These are phyloP conservation scores for Sugiyamaella novakii DNA, from an alignment of 1,139 yeast species.

Conservation along the genomic window DNA sequence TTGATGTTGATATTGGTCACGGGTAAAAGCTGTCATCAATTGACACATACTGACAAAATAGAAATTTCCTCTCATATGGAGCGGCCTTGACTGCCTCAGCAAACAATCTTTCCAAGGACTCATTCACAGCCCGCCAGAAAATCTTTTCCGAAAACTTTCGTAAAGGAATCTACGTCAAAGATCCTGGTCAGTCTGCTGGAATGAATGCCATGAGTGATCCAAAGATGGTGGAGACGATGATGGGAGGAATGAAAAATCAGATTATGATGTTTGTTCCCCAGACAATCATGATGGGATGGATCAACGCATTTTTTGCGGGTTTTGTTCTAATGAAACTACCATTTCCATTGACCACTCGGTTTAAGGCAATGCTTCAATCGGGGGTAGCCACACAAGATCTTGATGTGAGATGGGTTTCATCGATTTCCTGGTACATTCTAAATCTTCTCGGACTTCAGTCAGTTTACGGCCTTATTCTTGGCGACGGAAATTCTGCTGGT, in stretches of 20 bases:
- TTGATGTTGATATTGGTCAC: not conserved
- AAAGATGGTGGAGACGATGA: constrained; percentile 68
- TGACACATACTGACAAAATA: constrained; percentile 14
- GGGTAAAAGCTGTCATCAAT: no score
- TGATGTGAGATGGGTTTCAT: constrained; percentile 91
- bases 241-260: constrained; percentile 79
- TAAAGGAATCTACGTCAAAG: constrained; percentile 55
- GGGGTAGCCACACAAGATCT: constrained; percentile 85
- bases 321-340: constrained; percentile 81
- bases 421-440: constrained; percentile 97
- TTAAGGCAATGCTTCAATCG: constrained; percentile 87
- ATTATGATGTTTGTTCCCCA: constrained; percentile 86
- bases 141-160: constrained; percentile 52
- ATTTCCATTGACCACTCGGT: constrained; percentile 82
- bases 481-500: constrained; percentile 51
- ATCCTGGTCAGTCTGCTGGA: constrained; percentile 47
- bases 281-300: constrained; percentile 95
- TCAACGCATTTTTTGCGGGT: constrained; percentile 89
- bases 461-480: constrained; percentile 71
- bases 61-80: constrained; percentile 56
- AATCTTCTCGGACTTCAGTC: constrained; percentile 84
- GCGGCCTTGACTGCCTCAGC: constrained; percentile 54
- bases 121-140: constrained; percentile 53
- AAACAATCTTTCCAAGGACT: constrained; percentile 49
- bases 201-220: constrained; percentile 74